Evolutionary conservation across 2,329 filamentous ascomycete species (phyloP).

Genomic region (Hypoxylon sp.): DNA sequence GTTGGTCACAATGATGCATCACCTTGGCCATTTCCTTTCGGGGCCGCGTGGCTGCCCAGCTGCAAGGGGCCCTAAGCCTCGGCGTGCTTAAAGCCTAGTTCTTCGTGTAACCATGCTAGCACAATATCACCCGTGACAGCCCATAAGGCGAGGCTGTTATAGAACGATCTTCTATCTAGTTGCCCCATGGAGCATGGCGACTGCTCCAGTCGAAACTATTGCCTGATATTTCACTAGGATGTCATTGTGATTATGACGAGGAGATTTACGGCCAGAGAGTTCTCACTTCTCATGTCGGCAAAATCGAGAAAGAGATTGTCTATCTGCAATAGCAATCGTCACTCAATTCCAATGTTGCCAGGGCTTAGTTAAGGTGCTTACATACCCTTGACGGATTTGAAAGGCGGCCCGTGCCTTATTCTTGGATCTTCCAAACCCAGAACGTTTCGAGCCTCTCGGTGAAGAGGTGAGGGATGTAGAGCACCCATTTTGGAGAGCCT

Average conservation of each 20-base stretch:
- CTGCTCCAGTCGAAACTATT: conserved; percentile 26
- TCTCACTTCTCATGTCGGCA: conserved; percentile 8
- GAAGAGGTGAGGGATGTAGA: conserved; percentile 31
- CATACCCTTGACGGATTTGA: conserved; percentile 25
- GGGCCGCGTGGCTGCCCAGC: conserved; percentile 37
- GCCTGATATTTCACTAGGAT: conserved; percentile 22
- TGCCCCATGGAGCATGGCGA: conserved; percentile 32
- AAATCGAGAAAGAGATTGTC: conserved; percentile 4
- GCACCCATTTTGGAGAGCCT: conserved; percentile 10
- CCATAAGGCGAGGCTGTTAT: conserved; percentile 27
- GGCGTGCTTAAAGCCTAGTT: conserved; percentile 17
- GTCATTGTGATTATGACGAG: conserved; percentile 21
- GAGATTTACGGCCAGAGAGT: background rate
- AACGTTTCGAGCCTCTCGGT: conserved; percentile 22
- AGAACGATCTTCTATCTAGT: conserved; percentile 30
- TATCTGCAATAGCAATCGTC: conserved; percentile 5
- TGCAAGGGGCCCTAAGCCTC: conserved; percentile 30
- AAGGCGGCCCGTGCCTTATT: conserved; percentile 39
- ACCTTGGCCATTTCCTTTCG: conserved; percentile 29
- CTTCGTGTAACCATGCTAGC: conserved; percentile 31
- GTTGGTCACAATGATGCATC: conserved; percentile 23
- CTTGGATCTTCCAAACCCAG: conserved; percentile 19
- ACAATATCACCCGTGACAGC: conserved; percentile 21
- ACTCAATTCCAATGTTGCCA: background rate
- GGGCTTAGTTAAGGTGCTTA: conserved; percentile 42